A percentile compares a stretch with the other conserved stretches of the same genome.
Evolutionary conservation across 106 monocot genomes (phyloP).

Genomic region (Phalaenopsis aphrodite): DNA sequence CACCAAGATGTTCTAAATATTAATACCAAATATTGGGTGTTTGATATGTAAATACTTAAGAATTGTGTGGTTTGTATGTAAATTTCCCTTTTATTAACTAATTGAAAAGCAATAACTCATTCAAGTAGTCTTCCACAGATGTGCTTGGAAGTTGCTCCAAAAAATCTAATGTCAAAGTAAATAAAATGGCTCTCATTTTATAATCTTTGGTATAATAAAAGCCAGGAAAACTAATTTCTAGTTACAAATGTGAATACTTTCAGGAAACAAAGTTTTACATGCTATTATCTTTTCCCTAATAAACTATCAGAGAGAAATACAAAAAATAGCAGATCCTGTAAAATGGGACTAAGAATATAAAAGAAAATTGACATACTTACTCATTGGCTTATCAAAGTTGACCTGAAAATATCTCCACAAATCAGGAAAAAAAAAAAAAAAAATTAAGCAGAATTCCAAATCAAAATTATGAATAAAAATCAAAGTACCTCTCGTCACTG

Average conservation of each 20-base stretch:
- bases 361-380: neutral
- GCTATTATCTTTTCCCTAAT: neutral
- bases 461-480: constrained; percentile 1
- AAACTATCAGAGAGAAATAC: neutral
- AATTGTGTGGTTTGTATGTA: too few relatives aligned
- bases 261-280: neutral
- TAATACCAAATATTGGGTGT: too few relatives aligned
- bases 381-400: neutral
- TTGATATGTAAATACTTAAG: too few relatives aligned
- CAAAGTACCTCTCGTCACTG: neutral
- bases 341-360: neutral
- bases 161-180: neutral
- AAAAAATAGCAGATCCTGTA: neutral
- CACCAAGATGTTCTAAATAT: too few relatives aligned
- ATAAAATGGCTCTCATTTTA: neutral
- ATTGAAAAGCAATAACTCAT: neutral
- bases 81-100: neutral
- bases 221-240: neutral
- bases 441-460: neutral
- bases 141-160: neutral
- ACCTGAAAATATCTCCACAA: neutral
- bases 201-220: neutral
- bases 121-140: neutral
- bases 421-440: neutral
- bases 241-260: neutral